A percentile compares a stretch with the other conserved stretches of the same genome.
phyloP scores from a whole-genome alignment of 2,329 filamentous ascomycete species.

The Colletotrichum sp. region DNA sequence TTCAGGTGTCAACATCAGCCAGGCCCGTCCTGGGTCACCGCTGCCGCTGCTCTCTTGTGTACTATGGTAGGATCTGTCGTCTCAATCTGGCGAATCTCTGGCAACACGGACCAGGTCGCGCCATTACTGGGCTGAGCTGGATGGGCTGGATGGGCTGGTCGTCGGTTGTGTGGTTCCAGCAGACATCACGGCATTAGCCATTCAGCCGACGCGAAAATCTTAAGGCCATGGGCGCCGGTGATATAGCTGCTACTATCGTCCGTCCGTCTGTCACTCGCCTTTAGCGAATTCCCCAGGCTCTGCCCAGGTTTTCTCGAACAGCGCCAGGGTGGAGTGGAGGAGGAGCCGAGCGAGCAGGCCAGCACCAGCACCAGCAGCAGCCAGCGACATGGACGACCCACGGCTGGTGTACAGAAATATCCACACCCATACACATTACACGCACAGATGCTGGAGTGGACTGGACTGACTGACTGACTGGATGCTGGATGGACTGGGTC shows the following conservation, averaged over 20 bases:
- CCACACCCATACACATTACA: slow-evolving; percentile 13
- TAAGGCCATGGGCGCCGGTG: slow-evolving; percentile 40
- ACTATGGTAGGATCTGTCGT: neutral
- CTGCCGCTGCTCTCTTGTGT: neutral
- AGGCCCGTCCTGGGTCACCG: neutral
- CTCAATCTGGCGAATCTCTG: slow-evolving; percentile 22
- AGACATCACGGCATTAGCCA: slow-evolving; percentile 48
- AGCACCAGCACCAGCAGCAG: too few relatives aligned
- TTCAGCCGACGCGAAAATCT: slow-evolving; percentile 49
- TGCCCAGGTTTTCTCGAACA: slow-evolving; percentile 10
- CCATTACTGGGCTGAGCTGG: slow-evolving; percentile 24
- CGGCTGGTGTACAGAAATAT: slow-evolving; percentile 8
- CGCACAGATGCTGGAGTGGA: slow-evolving; percentile 15
- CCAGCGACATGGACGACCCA: neutral
- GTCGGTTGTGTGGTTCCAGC: slow-evolving; percentile 31
- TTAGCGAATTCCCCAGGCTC: slow-evolving; percentile 26
- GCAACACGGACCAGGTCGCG: slow-evolving; percentile 29
- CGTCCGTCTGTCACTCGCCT: slow-evolving; percentile 35
- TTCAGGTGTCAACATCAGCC: slow-evolving; percentile 11
- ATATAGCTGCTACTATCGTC: slow-evolving; percentile 34
- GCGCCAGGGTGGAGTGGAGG: slow-evolving; percentile 22
- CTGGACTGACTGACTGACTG: neutral
- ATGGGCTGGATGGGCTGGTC: slow-evolving; percentile 31
- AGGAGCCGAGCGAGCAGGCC: neutral
- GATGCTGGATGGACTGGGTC: neutral